phyloP scores from a whole-genome alignment of 345 rosid genomes.

The Populus deltoides region DNA sequence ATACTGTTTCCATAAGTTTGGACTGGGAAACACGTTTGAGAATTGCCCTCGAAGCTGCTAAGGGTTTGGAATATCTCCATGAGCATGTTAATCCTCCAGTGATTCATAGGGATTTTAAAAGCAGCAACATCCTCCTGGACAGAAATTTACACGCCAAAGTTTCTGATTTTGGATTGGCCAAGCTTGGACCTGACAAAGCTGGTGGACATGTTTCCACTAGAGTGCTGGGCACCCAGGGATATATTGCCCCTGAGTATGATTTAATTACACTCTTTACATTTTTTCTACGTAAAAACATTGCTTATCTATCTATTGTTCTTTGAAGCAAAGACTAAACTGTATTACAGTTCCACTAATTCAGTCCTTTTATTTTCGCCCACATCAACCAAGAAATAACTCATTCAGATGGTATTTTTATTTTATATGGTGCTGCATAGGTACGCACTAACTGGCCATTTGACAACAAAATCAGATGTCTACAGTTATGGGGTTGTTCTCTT shows the following conservation, averaged over 20 bases:
- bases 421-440: conserved; percentile 43
- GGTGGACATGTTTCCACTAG: conserved; percentile 34
- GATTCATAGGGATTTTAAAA: conserved; percentile 29
- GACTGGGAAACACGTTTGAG: conserved; percentile 33
- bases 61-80: conserved; percentile 34
- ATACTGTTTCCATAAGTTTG: conserved; percentile 25
- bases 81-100: conserved; percentile 35
- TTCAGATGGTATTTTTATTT: not conserved
- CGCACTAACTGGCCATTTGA: conserved; percentile 88
- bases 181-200: conserved; percentile 31
- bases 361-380: not conserved
- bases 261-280: not conserved
- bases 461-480: conserved; percentile 94
- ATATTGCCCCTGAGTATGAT: conserved; percentile 29
- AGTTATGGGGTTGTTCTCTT: conserved; percentile 87
- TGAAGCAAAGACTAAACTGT: not conserved
- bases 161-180: conserved; percentile 33
- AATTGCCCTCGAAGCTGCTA: conserved; percentile 36
- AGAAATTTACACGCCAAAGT: conserved; percentile 27
- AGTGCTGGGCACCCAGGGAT: conserved; percentile 34
- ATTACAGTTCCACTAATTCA: not conserved
- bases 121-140: conserved; percentile 33
- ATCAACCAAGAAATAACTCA: not conserved
- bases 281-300: not conserved
- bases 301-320: not conserved